A percentile compares a stretch with the other conserved stretches of the same genome.
Evolutionary conservation across 2,329 filamentous ascomycete species (phyloP).

Genomic region (Paraphoma chrysanthemicola): DNA sequence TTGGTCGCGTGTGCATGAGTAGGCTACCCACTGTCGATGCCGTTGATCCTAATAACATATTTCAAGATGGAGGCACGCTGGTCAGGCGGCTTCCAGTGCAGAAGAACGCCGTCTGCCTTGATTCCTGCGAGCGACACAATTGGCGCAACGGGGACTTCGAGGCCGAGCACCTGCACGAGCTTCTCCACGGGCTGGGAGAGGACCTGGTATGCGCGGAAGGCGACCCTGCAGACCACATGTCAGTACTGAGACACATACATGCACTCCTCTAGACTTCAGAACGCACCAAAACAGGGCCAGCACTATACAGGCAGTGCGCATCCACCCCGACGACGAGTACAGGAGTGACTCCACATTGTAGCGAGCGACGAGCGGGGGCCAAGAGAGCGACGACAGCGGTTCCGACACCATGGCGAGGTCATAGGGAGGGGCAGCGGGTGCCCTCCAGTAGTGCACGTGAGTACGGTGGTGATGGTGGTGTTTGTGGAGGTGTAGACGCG

Average conservation of each 20-base stretch:
- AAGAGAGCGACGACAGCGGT: slow-evolving; percentile 38
- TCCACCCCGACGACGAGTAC: slow-evolving; percentile 44
- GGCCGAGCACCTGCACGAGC: slow-evolving; percentile 86
- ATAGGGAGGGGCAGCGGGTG: slow-evolving; percentile 11
- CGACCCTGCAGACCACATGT: slow-evolving; percentile 65
- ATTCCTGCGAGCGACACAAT: slow-evolving; percentile 91
- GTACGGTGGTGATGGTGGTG: not conserved
- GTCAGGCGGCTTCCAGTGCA: slow-evolving; percentile 86
- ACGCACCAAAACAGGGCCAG: slow-evolving; percentile 46
- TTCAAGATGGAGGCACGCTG: slow-evolving; percentile 75
- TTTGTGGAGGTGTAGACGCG: not conserved
- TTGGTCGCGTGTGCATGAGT: slow-evolving; percentile 3
- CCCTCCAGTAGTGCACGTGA: slow-evolving; percentile 6
- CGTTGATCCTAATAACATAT: slow-evolving; percentile 92
- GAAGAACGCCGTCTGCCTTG: slow-evolving; percentile 81
- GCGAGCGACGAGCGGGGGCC: slow-evolving; percentile 42
- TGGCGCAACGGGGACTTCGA: slow-evolving; percentile 90
- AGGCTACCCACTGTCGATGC: slow-evolving; percentile 74
- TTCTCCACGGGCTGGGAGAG: slow-evolving; percentile 90
- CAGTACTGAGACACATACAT: not conserved
- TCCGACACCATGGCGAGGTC: slow-evolving; percentile 40
- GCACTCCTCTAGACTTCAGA: not conserved
- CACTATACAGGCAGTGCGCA: slow-evolving; percentile 43
- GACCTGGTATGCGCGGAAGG: slow-evolving; percentile 86
- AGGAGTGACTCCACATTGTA: slow-evolving; percentile 46